Base-by-base conservation (phyloP, 148 eudicot genomes). In the Camellia lanceoleosa region DNA sequence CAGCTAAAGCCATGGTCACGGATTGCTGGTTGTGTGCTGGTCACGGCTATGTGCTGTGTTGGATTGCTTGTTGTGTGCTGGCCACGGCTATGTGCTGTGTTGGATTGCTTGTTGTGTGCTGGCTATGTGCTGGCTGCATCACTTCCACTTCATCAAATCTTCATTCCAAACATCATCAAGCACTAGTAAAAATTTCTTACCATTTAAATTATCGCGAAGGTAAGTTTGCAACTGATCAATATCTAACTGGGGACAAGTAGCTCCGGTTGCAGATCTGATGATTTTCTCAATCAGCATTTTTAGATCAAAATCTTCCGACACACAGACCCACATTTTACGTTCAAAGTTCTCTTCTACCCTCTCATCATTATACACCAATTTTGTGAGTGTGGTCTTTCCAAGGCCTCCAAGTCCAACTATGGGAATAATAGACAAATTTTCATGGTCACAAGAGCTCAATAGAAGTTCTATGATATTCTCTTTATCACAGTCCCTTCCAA, bases 161-260 rank as follows among this genome's bases (percentile, higher is more conserved):
- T 84, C 87, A 16, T 15, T 84, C 87, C 84, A 84, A 18, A 84
- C 51, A 78, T 84, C 84, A 78, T 84, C 84, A 2, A 84, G 42
- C 19, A 84, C 87, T n/a, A 84, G 75, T 5, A 84, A 51, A 72
- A 15, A 81, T 54, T 78, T 84, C 30, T 61, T 78, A 4, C 68
- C 68, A 19, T 11, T 18, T 23, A 84, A 23, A 14, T 42, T 3
- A 2, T 62, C 15, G 11, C 12, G 11, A 77, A 81, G 54, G 60
- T 20, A 7, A 3, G 2, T 52, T 7, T 78, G 63, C 19, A 81
- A 8, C 12, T 1, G 5, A 3, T 84, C 79, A 55, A 73, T 1
- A 4, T 56, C 19, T 18, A 67, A 61, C 47, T 65, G 42, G 30
- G 42, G 46, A 59, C 13, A 44, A 60, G 49, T 60, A 0, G 5